Evolutionary conservation across 768 basidiomycete genomes (phyloP), one percentile per base, ranked within the genome.

Genomic region (Pisolithus tinctorius): DNA sequence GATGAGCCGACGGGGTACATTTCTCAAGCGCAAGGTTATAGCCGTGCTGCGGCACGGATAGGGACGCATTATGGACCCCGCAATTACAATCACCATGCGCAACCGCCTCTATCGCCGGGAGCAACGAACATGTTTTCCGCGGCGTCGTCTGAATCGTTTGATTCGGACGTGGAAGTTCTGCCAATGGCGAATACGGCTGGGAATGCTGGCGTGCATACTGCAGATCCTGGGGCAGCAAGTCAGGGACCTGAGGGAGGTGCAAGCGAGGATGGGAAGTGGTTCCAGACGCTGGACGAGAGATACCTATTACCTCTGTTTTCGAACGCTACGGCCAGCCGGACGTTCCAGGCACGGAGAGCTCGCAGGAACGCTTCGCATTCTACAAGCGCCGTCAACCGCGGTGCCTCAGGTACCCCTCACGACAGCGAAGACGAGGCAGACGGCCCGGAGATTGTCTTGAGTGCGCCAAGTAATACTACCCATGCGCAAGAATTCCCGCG

Each of bases 251-350:
- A 23, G 55, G 58, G 48, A 27, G 55, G 58, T n/a, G 58, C 46
- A 25, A 76, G 72, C 4, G 85, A 87, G 52, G 92, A 95, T 48
- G 86, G 89, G 27, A 89, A 90, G 66, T 97, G 93, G 93, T 97
- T 97, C 83, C 93, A 93, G 59, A 78, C 86, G 42, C 70, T 99
- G 37, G 95, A 99, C 69, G 93, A 99, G 70, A 79, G 92, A 57
- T 99, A 95, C 66, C 72, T 99, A 17, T 69, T 98, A 3, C 94
- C 94, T 20, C 72, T 97, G 37, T 98, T 93, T 72, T 91, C 90
- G 45, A 93, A 93, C 62, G 89, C 88, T 14, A 92, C 91, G 0
- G 91, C 91, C 16, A 89, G 86, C 56, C 76, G 90, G 59, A 86
- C 85, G 54, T 91, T 89, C 75, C 84, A 93, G 60, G 89, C 90